Evolutionary conservation across 352 stramenopile species (phyloP).

Genomic region (Phytopythium ostracodes): DNA sequence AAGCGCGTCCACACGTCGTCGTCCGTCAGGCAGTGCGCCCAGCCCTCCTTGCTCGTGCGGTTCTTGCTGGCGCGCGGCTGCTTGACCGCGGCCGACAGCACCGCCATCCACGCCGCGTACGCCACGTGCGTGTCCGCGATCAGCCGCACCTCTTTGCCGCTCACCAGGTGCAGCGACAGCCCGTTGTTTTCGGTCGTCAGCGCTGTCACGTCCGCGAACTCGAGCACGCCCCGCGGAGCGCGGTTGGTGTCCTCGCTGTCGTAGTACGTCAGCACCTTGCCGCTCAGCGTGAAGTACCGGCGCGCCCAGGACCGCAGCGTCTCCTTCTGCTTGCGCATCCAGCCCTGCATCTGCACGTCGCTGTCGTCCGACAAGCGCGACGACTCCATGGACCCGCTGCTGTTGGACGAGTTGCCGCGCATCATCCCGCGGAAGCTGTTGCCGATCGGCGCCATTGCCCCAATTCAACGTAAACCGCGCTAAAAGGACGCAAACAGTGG

Average conservation of each 20-base stretch:
- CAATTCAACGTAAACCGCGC: too few species aligned
- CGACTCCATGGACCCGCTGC: constrained; percentile 32
- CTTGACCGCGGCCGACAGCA: constrained; percentile 64
- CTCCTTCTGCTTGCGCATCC: constrained; percentile 85
- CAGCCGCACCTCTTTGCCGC: constrained; percentile 67
- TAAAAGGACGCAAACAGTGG: not conserved
- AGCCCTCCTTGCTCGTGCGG: constrained; percentile 63
- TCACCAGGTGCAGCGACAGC: constrained; percentile 57
- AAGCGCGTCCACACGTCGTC: constrained; percentile 72
- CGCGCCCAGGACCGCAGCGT: constrained; percentile 63
- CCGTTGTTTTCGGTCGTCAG: constrained; percentile 77
- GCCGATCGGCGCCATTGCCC: constrained; percentile 42
- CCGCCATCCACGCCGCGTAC: constrained; percentile 72
- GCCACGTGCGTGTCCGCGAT: constrained; percentile 78
- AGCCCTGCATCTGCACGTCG: constrained; percentile 77
- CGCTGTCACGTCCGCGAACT: constrained; percentile 64
- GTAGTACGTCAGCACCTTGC: constrained; percentile 73
- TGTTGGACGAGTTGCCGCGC: constrained; percentile 54
- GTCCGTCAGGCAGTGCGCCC: constrained; percentile 71
- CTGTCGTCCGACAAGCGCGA: constrained; percentile 57
- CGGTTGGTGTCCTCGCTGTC: constrained; percentile 73
- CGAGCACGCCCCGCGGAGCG: constrained; percentile 52
- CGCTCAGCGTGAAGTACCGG: constrained; percentile 71
- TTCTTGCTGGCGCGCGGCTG: constrained; percentile 42
- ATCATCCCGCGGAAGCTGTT: constrained; percentile 60